Evolutionary conservation across 139 green algal species (phyloP), one percentile per base, ranked within the genome.

Genomic region (Picochlorum sp.): DNA sequence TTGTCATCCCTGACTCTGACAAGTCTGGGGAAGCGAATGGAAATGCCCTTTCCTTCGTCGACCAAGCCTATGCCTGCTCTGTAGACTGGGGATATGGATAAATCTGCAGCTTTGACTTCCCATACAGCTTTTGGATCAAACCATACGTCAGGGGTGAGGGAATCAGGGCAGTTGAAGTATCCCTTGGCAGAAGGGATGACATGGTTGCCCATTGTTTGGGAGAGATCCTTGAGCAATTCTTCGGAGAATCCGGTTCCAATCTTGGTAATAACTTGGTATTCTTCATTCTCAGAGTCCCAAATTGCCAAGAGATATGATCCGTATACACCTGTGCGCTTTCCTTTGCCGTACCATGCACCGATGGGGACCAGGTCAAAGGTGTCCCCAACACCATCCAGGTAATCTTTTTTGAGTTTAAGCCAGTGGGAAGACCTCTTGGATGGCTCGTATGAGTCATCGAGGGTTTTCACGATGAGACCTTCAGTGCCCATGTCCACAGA

Each of bases 351-450:
- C 74, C 84, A 95, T 1, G 69, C 90, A 2, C 90, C 92, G 24
- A 98, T 92, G 21, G 84, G 82, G 20, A 96, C 89, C 11, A 96
- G 72, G 73, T 98, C 92, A 61, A 97, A 87, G 7, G 92, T 96
- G 80, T 99, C 94, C 0, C 92, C 94, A 49, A 92, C 73, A 3
- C 61, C 61, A 45, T 96, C 85, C 71, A 99, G 80, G 84, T 99
- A 99, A 69, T 99, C 94, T 78, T 98, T 97, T 80, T 98, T 97
- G 13, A 98, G 74, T 76, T 97, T 97, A 23, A 97, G 86, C 91
- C 92, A 98, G 78, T 96, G 88, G 32, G 63, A 74, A 26, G 81
- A 88, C 64, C 87, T 80, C 62, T 87, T 88, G 60, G 73, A 82
- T n/a, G 92, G 92, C 86, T 98, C 89, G 75, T 99, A 98, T 0